Evolutionary conservation across 1,284 basidiomycete species (phyloP).

Genomic region (Rhodotorula sp.): DNA sequence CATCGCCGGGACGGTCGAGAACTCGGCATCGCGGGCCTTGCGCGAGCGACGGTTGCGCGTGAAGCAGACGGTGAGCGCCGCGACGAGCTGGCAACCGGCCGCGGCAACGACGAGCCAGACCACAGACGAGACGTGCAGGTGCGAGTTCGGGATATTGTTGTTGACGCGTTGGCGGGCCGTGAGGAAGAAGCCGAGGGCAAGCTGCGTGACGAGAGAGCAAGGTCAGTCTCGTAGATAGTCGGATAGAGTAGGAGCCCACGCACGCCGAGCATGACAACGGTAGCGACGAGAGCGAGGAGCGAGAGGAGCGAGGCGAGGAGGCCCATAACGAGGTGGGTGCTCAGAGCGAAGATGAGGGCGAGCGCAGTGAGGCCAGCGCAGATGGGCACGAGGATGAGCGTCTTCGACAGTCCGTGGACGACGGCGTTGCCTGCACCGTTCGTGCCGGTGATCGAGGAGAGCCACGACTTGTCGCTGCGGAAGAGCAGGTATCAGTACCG

Average conservation of each 20-base stretch:
- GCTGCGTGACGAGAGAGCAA: not conserved
- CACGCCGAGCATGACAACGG: constrained; percentile 32
- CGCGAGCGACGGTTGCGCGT: constrained; percentile 24
- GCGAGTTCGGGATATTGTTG: constrained; percentile 18
- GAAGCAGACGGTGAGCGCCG: constrained; percentile 36
- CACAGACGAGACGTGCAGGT: constrained; percentile 7
- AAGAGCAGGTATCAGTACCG: not conserved
- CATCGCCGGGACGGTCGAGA: constrained; percentile 23
- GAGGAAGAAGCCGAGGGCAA: constrained; percentile 38
- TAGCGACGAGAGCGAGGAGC: constrained; percentile 35
- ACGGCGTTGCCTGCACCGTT: constrained; percentile 7
- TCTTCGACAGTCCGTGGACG: constrained; percentile 20
- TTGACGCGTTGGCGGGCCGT: constrained; percentile 28
- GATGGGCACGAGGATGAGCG: constrained; percentile 40
- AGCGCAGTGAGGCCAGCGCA: constrained; percentile 34
- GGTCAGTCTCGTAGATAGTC: not conserved
- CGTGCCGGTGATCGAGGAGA: constrained; percentile 3
- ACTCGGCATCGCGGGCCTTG: constrained; percentile 15
- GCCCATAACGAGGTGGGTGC: constrained; percentile 34
- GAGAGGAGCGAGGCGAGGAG: constrained; percentile 31
- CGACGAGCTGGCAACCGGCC: constrained; percentile 24
- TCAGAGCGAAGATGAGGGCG: constrained; percentile 34
- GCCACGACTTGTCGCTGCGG: constrained; percentile 11
- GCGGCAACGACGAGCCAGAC: constrained; percentile 41
- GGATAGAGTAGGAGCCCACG: not conserved